Evolutionary conservation across 306 rosid genomes (phyloP), one percentile per base, ranked within the genome.

Genomic region (Inga laurina): DNA sequence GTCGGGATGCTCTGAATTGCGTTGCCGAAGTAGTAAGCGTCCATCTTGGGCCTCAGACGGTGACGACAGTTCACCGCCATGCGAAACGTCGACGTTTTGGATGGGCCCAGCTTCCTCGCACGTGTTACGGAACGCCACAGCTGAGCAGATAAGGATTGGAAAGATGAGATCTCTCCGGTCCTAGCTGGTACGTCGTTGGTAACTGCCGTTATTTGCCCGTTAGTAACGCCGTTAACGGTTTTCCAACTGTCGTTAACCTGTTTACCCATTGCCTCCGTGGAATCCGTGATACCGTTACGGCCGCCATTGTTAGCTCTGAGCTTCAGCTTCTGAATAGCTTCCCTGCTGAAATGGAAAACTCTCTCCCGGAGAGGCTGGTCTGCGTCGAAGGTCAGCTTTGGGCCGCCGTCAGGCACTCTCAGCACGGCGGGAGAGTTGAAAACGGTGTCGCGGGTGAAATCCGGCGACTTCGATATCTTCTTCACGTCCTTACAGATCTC

Each of bases 31-130:
- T 94, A 94, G 82, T 88, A 81, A 34, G 93, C 32, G 59, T 91
- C 88, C 91, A 94, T 81, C 89, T 75, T 86, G 22, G 98, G 98
- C 35, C 80, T 70, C 48, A 94, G 78, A 2, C 98, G 83, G 85
- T 89, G 98, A 30, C 98, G 97, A 83, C 97, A 94, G 75, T 94
- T 94, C 83, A 94, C 98, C 0, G 98, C 98, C 98, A 94, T 94
- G 0, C 98, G 88, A 62, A 94, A 93, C 85, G 97, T 94, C 87
- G 97, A 90, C 84, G 86, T 84, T 85, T 91, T 92, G 0, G 85
- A 2, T 0, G 32, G 39, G 5, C 85, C 88, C 10, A 94, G 41
- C 5, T 86, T 89, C 78, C 98, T 86, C 7, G 88, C 97, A 48
- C 93, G 97, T 39, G 97, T 94, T 84, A 94, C 97, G 4, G 97